Base-by-base conservation (phyloP, 2,329 filamentous ascomycete species). In the Xylariaceae sp. region DNA sequence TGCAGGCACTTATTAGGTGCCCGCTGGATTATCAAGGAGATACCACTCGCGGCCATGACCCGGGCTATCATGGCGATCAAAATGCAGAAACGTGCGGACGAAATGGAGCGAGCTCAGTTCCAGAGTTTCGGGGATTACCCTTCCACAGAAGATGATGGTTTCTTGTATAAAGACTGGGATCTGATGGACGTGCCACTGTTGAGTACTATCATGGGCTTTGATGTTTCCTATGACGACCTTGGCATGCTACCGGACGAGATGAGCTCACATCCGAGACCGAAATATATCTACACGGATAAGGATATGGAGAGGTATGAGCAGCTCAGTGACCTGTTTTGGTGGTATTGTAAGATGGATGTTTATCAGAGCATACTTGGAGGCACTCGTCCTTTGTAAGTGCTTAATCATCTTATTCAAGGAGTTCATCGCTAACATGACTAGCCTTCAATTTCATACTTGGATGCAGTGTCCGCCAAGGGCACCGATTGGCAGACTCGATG, bases 271-370 rank as follows among this genome's bases (percentile, higher is more conserved):
- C 68, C 67, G 17, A 69, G 66, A 10, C 61, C 66, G 13, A 65
- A 73, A 65, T 66, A 74, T 55, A 68, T 71, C 17, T 67, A 70
- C 49, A 82, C 81, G 1, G 76, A 81, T 42, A 80, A 77, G 62
- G 92, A 97, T 62, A 81, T 96, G 52, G 87, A 90, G 62, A 86
- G 83, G 47, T 96, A 89, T 68, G 89, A 94, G 68, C 87, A 89
- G 13, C 80, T 94, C 45, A 85, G 89, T 64, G 94, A 97, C 74
- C 76, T 97, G 4, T 95, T 89, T 71, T 99, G 93, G 92, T 97
- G 92, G 89, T 97, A 92, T 72, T 88, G 84, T 67, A 96, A 96
- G 73, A 94, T 97, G 78, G 94, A 97, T 72, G 85, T 89, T 7
- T 95, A 93, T 67, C 93, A 97, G 72, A 92, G 90, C 71, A 84